Evolutionary conservation across 2,329 filamentous ascomycete species (phyloP).

Genomic region (Fonsecaea pedrosoi): DNA sequence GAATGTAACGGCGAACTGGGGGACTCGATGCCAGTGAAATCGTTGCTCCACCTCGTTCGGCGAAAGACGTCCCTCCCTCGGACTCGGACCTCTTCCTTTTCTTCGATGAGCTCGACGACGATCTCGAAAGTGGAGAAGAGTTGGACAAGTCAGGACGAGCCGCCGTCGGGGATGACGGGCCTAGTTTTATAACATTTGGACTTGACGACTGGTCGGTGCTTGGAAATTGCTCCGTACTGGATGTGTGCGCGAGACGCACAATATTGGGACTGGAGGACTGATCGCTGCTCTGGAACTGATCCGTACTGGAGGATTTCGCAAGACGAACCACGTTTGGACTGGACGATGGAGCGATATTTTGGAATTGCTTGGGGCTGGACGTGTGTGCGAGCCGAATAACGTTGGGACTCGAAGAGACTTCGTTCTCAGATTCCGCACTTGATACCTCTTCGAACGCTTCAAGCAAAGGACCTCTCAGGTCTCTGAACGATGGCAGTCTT

Average conservation of each 20-base stretch:
- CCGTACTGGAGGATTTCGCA: conserved; percentile 47
- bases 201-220: conserved; percentile 25
- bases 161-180: conserved; percentile 46
- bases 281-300: conserved; percentile 27
- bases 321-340: conserved; percentile 42
- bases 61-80: conserved; percentile 21
- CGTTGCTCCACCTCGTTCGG: conserved; percentile 28
- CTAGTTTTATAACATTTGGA: conserved; percentile 46
- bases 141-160: conserved; percentile 40
- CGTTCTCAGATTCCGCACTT: conserved; percentile 28
- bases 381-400: conserved; percentile 47
- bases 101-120: conserved; percentile 47
- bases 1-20: conserved; percentile 44
- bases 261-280: conserved; percentile 51
- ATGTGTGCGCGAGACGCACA: conserved; percentile 47
- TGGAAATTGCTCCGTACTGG: conserved; percentile 42
- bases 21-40: conserved; percentile 47
- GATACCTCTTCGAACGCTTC: conserved; percentile 26
- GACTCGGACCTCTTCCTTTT: conserved; percentile 39
- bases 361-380: conserved; percentile 43
- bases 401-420: conserved; percentile 50
- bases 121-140: conserved; percentile 47
- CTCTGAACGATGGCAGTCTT: conserved; percentile 24
- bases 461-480: conserved; percentile 21
- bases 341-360: conserved; percentile 17